These are phyloP conservation scores for Withania somnifera DNA, from an alignment of 305 asterid genomes.

Conservation along the genomic window DNA sequence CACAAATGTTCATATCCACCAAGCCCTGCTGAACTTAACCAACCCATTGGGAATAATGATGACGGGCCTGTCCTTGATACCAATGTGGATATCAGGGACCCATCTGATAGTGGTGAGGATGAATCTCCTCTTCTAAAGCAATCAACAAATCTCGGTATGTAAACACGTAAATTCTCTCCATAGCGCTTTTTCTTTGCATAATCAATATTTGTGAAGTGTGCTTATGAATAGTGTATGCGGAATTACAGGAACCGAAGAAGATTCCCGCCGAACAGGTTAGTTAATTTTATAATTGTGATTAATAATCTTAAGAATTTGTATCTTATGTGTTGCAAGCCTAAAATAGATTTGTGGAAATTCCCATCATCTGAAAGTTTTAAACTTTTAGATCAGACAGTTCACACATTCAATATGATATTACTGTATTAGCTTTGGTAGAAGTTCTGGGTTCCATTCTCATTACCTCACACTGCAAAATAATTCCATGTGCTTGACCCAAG, in stretches of 20 bases:
- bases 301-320: neutral
- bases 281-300: slow-evolving; percentile 3
- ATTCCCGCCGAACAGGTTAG: slow-evolving; percentile 23
- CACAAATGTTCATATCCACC: slow-evolving; percentile 82
- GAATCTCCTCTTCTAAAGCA: slow-evolving; percentile 56
- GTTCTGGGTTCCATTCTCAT: neutral
- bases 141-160: slow-evolving; percentile 41
- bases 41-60: slow-evolving; percentile 27
- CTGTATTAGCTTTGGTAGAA: neutral
- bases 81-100: slow-evolving; percentile 30
- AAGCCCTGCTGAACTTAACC: slow-evolving; percentile 34
- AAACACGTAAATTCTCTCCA: slow-evolving; percentile 12
- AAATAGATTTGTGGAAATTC: neutral
- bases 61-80: slow-evolving; percentile 24
- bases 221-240: slow-evolving; percentile 20
- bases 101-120: slow-evolving; percentile 39
- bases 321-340: neutral
- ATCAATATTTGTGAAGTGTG: slow-evolving; percentile 10
- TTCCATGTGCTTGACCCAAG: neutral
- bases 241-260: slow-evolving; percentile 19
- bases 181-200: slow-evolving; percentile 1
- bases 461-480: neutral
- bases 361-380: neutral
- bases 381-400: neutral
- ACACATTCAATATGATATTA: neutral